A percentile compares a stretch with the other conserved stretches of the same genome.
Evolutionary conservation across 768 basidiomycete species (phyloP).

Genomic region (Podaxis pistillaris): DNA sequence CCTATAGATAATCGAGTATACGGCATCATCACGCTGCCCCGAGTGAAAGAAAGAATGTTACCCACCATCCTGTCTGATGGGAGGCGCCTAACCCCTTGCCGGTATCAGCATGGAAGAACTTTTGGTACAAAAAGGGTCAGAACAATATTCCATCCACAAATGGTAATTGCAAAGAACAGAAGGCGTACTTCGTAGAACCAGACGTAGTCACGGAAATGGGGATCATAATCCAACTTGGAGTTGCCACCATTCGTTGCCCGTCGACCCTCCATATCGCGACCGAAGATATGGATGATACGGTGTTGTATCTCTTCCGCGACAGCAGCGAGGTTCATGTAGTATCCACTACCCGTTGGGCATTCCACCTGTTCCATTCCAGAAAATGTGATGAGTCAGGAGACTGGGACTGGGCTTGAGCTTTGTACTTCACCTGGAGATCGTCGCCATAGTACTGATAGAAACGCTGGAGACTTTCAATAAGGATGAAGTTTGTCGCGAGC

Average conservation of each 20-base stretch:
- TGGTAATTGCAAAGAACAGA: conserved; percentile 9
- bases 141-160: background rate
- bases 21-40: background rate
- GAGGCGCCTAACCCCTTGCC: conserved; percentile 95
- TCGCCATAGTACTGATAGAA: conserved; percentile 99
- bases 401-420: background rate
- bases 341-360: conserved; percentile 96
- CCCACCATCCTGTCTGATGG: conserved; percentile 89
- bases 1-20: conserved; percentile 25
- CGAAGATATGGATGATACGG: conserved; percentile 97
- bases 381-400: background rate
- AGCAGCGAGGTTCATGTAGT: conserved; percentile 91
- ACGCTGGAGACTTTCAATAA: conserved; percentile 94
- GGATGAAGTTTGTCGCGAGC: conserved; percentile 94
- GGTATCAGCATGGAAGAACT: conserved; percentile 95
- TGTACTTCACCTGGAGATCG: conserved; percentile 57
- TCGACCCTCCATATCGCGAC: conserved; percentile 83
- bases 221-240: conserved; percentile 83
- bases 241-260: conserved; percentile 93
- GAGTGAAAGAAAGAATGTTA: background rate
- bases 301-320: conserved; percentile 99
- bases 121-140: conserved; percentile 2
- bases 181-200: conserved; percentile 85
- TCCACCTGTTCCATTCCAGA: conserved; percentile 53
- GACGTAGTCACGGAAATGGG: conserved; percentile 95